Base-by-base conservation (phyloP, 257 asterid species). In the Plantago elongata region DNA sequence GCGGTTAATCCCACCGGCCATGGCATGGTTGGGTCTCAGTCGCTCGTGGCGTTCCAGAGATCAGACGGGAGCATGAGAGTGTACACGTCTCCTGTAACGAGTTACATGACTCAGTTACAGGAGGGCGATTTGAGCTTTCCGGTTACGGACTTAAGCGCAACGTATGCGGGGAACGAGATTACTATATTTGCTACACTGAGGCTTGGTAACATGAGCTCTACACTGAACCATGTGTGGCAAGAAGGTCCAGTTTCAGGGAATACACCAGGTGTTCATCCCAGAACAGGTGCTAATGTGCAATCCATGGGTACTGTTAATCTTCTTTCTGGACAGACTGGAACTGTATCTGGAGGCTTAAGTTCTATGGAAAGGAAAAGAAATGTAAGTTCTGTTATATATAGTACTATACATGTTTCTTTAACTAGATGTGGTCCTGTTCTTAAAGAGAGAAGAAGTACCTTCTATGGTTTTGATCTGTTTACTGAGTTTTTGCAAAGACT, bases 21-120 rank as follows among this genome's bases (percentile, higher is more conserved):
- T 2, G 96, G 97, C 37, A 87, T 90, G 97, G 77, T 76, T n/a
- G 95, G 95, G 0, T 75, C 95, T 2, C 96, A 88, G 60, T 83
- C 95, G 14, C 82, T 88, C 1, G 88, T 90, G 47, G 98, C 96
- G 7, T 85, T 49, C 70, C 91, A 81, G 66, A 81, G 68, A 69
- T 72, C 96, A 5, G 94, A 88, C 68, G 96, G 95, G 4, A 70
- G 67, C 50, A 76, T 81, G 71, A 81, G 71, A 45, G 91, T 80
- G 11, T 85, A 88, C 69, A 83, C 95, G 3, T 44, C 96, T 0
- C 93, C 95, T 9, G 46, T 88, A 1, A 11, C 71, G 0, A 11
- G 71, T 40, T 88, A 88, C 70, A 82, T 54, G 58, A 85, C 96
- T 12, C 76, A 27, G 60, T 44, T 90, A 60, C 65, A 66, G 65